Conservation (phyloP, 2,329 filamentous ascomycete species). For the Tolypocladium tropicale region DNA sequence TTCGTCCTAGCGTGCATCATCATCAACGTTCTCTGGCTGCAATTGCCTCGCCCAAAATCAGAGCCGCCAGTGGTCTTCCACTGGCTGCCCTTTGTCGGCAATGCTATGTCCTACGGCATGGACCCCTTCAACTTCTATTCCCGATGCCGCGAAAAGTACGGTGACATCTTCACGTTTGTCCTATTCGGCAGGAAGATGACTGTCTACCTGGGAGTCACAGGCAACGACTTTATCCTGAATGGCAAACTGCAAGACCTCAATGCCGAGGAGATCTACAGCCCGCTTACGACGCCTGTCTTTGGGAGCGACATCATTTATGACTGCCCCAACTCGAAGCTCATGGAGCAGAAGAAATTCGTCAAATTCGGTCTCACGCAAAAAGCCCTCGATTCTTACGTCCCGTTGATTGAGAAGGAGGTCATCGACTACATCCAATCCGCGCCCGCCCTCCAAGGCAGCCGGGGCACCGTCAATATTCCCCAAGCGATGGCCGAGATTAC, state of each 20-base stretch:
- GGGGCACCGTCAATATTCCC: conserved; percentile 54
- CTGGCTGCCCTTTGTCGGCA: conserved; percentile 54
- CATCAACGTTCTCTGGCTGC: neutral
- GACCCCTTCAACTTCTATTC: conserved; percentile 29
- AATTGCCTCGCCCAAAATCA: conserved; percentile 3
- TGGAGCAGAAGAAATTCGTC: conserved; percentile 84
- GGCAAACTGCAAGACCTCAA: conserved; percentile 41
- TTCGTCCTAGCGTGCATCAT: neutral
- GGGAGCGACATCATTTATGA: conserved; percentile 75
- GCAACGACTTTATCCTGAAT: conserved; percentile 48
- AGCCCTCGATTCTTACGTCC: conserved; percentile 56
- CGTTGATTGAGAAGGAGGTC: conserved; percentile 60
- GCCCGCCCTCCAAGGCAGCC: conserved; percentile 45
- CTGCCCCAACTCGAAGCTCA: conserved; percentile 72
- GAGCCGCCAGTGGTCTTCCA: conserved; percentile 48
- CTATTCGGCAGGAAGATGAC: conserved; percentile 41
- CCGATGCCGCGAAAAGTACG: too few species aligned
- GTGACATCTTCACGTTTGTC: conserved; percentile 40
- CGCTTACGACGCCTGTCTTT: conserved; percentile 49
- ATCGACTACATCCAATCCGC: conserved; percentile 50
- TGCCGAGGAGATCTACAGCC: conserved; percentile 43
- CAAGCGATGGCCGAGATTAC: conserved; percentile 63
- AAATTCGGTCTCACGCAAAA: conserved; percentile 59
- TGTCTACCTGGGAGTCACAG: conserved; percentile 36
- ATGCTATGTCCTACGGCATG: conserved; percentile 61